Evolutionary conservation across 169 alveolate genomes (phyloP), one percentile per base, ranked within the genome.

Genomic region (Babesia sp.): DNA sequence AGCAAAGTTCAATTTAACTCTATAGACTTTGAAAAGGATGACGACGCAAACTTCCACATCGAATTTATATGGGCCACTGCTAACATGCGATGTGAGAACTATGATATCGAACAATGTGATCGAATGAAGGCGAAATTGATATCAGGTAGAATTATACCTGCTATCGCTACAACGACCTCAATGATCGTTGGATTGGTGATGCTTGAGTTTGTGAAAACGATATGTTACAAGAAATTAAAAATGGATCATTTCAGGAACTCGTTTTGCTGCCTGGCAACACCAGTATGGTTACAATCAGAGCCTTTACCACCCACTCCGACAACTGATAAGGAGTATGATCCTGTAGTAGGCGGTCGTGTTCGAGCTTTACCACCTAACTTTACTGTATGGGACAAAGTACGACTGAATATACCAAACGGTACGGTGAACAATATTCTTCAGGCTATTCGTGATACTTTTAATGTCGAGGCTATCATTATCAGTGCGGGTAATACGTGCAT

Each of bases 111-210:
- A 61, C 98, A 96, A 66, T 93, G 97, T 68, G 95, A 92, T 61
- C 90, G 93, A 42, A 60, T 87, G 83, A 94, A 97, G 93, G 96
- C 98, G 24, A 98, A 98, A 86, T 92, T 98, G 94, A 97, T 97
- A 34, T 98, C 99, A 14, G 99, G 99, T 28, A 97, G 97, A 86
- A 98, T 98, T 66, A 97, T 98, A 36, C 99, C 99, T 26, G 99
- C 99, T 53, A 95, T 98, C 50, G 99, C 99, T 48, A 98, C 99
- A 28, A 98, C 99, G 26, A 98, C 99, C 18, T 99, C 99, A 33
- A 97, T 97, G 97, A 92, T 96, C 56, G 96, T 98, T 18, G 99
- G 99, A 1, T 85, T 96, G 69, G 99, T 97, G 11, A 92, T 96
- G 51, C 84, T 94, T 33, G 99, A 97, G 84, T 78, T 96, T 76